A percentile compares a stretch with the other conserved stretches of the same genome.
Evolutionary conservation across 2,329 filamentous ascomycete genomes (phyloP).

Genomic region (Penicillium sp.): DNA sequence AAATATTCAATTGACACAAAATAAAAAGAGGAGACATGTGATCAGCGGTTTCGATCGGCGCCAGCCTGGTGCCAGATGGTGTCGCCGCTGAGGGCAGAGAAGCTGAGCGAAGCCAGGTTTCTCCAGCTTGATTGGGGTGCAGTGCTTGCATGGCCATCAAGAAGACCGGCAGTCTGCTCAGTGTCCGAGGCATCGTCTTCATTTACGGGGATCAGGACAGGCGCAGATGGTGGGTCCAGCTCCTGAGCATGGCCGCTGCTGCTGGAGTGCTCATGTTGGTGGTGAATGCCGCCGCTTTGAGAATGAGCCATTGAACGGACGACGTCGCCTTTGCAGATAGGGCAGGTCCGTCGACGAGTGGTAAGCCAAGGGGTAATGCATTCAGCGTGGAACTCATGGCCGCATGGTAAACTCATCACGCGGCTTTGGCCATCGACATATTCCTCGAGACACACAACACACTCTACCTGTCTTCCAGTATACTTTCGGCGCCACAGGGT

Average conservation of each 20-base stretch:
- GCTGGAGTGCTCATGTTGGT: slow-evolving; percentile 41
- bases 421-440: slow-evolving; percentile 90
- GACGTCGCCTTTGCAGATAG: slow-evolving; percentile 97
- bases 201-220: slow-evolving; percentile 43
- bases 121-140: slow-evolving; percentile 41
- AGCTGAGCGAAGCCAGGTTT: slow-evolving; percentile 42
- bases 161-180: slow-evolving; percentile 40
- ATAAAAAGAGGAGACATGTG: slow-evolving; percentile 12
- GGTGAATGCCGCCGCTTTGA: slow-evolving; percentile 18
- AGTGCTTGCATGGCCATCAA: slow-evolving; percentile 31
- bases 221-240: slow-evolving; percentile 47
- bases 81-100: slow-evolving; percentile 46
- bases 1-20: slow-evolving; percentile 11
- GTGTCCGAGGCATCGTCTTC: slow-evolving; percentile 41
- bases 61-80: slow-evolving; percentile 43
- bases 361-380: slow-evolving; percentile 99
- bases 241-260: slow-evolving; percentile 43
- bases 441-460: slow-evolving; percentile 93
- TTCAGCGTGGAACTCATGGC: slow-evolving; percentile 94
- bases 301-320: slow-evolving; percentile 59
- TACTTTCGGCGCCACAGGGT: slow-evolving; percentile 53
- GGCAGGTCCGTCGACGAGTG: slow-evolving; percentile 90
- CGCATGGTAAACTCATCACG: slow-evolving; percentile 96
- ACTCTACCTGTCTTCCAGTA: slow-evolving; percentile 69
- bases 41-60: slow-evolving; percentile 38